Percentiles rank a stretch among this genome's conserved stretches.
Conservation (phyloP, 2,329 filamentous ascomycete genomes). For the Fusarium lateritium region DNA sequence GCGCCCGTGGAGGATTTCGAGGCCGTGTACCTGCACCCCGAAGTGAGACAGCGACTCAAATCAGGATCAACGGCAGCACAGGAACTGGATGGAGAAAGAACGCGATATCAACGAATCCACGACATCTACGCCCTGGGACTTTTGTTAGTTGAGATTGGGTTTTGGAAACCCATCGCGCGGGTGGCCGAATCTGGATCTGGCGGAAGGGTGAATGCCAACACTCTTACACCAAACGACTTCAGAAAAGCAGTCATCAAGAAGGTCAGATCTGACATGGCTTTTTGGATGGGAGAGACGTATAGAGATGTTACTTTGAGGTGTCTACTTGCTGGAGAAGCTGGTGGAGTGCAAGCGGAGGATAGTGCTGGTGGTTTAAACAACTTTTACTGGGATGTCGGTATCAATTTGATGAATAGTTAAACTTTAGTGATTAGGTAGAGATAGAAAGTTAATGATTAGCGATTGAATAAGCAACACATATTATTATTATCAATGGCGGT, state of each 20-base stretch:
- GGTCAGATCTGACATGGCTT: not conserved
- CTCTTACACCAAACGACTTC: not conserved
- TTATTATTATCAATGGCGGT: no score
- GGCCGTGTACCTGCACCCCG: not conserved
- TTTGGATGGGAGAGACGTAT: constrained; percentile 11
- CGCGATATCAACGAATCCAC: not conserved
- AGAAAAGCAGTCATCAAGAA: not conserved
- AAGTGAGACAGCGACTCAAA: not conserved
- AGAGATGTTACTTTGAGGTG: constrained; percentile 9
- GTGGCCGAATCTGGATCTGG: not conserved
- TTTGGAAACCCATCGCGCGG: constrained; percentile 1
- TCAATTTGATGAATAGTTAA: constrained; percentile 3
- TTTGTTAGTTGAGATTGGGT: constrained; percentile 6
- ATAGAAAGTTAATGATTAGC: no score
- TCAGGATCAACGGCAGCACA: not conserved
- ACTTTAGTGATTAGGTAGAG: no score
- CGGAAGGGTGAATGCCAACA: not conserved
- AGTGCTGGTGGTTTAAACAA: constrained; percentile 7
- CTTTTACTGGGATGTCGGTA: constrained; percentile 21
- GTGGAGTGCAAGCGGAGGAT: constrained; percentile 5
- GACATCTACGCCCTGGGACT: constrained; percentile 9
- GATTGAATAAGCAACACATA: no score
- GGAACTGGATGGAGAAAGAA: not conserved
- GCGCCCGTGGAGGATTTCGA: not conserved
- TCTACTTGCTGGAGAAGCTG: not conserved